Evolutionary conservation across 345 rosid genomes (phyloP).

Genomic region (Sonneratia caseolaris): DNA sequence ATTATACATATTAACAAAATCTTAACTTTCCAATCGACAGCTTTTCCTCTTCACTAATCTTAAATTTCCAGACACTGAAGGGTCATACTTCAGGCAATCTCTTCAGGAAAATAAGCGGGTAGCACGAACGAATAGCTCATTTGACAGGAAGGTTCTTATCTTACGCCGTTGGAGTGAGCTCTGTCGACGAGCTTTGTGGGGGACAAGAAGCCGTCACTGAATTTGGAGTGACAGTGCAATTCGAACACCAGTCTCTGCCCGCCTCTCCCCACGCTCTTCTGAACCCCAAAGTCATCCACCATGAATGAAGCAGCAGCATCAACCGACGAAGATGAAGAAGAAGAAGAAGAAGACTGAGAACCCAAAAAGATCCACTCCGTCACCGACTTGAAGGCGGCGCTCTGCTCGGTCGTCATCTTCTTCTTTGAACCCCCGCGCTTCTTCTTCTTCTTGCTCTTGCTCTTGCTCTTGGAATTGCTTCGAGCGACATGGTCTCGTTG

Average conservation of each 20-base stretch:
- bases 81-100: neutral
- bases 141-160: constrained; percentile 7
- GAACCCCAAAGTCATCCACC: constrained; percentile 56
- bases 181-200: constrained; percentile 87
- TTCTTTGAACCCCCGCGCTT: constrained; percentile 65
- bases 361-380: constrained; percentile 64
- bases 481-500: neutral
- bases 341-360: constrained; percentile 12
- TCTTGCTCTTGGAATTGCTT: constrained; percentile 15
- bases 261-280: constrained; percentile 21
- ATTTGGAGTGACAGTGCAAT: constrained; percentile 83
- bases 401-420: constrained; percentile 69
- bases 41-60: neutral
- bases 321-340: constrained; percentile 17
- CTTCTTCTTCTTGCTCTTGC: constrained; percentile 57
- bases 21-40: neutral
- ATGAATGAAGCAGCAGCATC: constrained; percentile 24
- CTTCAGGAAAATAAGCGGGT: neutral
- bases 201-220: constrained; percentile 84
- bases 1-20: neutral
- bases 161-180: constrained; percentile 82
- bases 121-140: neutral
- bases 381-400: constrained; percentile 49
- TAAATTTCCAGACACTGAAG: neutral
- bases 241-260: constrained; percentile 56